phyloP scores from a whole-genome alignment of 768 basidiomycete species.

The Panellus pusillus region DNA sequence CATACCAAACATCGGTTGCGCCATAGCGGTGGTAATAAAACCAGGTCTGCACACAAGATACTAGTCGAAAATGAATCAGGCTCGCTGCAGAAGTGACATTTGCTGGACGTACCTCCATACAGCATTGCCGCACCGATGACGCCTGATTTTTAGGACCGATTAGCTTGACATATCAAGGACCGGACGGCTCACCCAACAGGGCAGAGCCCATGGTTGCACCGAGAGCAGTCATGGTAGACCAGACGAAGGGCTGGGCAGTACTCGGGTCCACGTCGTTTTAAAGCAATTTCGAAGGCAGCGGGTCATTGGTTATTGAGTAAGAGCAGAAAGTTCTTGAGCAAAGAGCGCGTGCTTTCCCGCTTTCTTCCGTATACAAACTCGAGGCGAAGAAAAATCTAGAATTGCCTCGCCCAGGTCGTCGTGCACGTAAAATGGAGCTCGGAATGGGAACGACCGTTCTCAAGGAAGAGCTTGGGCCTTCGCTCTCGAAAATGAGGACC shows the following conservation, averaged over 20 bases:
- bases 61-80: conserved; percentile 29
- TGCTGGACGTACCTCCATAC: conserved; percentile 47
- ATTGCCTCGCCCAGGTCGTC: background rate
- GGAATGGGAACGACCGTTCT: background rate
- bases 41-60: conserved; percentile 57
- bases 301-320: conserved; percentile 20
- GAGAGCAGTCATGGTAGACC: background rate
- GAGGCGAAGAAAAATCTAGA: conserved; percentile 18
- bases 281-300: conserved; percentile 19
- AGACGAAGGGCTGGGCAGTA: conserved; percentile 4
- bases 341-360: conserved; percentile 11
- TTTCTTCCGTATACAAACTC: conserved; percentile 13
- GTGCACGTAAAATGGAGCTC: background rate
- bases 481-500: too few species aligned
- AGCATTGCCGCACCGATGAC: conserved; percentile 33
- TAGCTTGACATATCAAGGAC: too few species aligned
- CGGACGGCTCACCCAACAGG: background rate
- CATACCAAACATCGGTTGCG: conserved; percentile 9
- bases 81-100: background rate
- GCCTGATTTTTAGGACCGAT: background rate
- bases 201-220: conserved; percentile 19
- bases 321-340: conserved; percentile 6
- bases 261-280: conserved; percentile 15
- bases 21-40: conserved; percentile 52
- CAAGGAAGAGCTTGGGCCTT: too few species aligned